phyloP scores from a whole-genome alignment of 2,329 filamentous ascomycete species.

The Dichotomopilus funicola region DNA sequence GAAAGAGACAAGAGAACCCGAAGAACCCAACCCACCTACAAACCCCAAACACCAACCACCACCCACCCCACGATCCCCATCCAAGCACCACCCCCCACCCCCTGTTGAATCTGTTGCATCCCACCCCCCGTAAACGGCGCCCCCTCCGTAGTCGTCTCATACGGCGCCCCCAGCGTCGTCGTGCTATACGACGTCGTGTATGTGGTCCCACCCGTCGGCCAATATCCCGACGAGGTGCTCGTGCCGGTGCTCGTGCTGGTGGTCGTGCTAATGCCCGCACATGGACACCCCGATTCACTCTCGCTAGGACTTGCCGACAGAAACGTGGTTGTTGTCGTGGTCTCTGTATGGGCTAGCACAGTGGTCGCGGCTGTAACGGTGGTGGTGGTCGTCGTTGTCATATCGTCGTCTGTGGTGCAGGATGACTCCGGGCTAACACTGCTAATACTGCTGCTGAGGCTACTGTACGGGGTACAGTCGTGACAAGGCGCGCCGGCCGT shows the following conservation, averaged over 20 bases:
- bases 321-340: not conserved
- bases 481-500: constrained; percentile 23
- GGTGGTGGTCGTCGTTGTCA: not conserved
- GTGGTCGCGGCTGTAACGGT: not conserved
- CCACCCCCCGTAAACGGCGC: not conserved
- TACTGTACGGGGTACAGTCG: constrained; percentile 19
- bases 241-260: not conserved
- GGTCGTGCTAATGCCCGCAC: not conserved
- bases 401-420: not conserved
- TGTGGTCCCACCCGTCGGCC: too few species aligned
- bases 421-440: not conserved
- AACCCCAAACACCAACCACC: not conserved
- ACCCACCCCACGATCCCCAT: not conserved
- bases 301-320: not conserved
- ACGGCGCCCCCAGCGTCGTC: not conserved
- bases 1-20: not conserved
- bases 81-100: not conserved
- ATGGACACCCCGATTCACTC: not conserved
- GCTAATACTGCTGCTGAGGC: too few species aligned
- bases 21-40: not conserved
- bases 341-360: too few species aligned
- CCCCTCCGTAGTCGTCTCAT: constrained; percentile 2
- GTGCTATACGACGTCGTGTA: not conserved
- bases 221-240: not conserved
- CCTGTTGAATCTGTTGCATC: too few species aligned